Conservation (phyloP, 2,329 filamentous ascomycete species). For the Alternaria longipes region DNA sequence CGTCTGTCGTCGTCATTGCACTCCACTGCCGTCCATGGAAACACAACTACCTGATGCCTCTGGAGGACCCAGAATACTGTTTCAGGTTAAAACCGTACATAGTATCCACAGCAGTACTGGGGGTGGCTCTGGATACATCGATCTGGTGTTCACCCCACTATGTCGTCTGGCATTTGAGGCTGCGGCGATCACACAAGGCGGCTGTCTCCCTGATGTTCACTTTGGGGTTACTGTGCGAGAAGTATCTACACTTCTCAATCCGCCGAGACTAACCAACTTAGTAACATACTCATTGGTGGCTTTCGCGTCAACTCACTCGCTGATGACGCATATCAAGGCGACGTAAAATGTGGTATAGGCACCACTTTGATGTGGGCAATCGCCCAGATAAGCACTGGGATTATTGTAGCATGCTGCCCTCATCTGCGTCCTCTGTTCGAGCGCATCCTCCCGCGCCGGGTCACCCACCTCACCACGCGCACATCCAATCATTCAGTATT, state of each 20-base stretch:
- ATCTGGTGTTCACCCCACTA: conserved; percentile 38
- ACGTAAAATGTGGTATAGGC: conserved; percentile 29
- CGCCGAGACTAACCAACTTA: conserved; percentile 18
- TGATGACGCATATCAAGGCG: conserved; percentile 11
- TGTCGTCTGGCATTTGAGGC: conserved; percentile 36
- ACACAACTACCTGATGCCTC: conserved; percentile 32
- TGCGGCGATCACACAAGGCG: conserved; percentile 34
- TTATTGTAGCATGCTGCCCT: conserved; percentile 36
- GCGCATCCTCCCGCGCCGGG: conserved; percentile 19
- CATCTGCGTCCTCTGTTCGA: conserved; percentile 39
- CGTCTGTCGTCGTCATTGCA: conserved; percentile 18
- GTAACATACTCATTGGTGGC: conserved; percentile 29
- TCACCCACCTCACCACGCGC: conserved; percentile 19
- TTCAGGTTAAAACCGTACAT: conserved; percentile 25
- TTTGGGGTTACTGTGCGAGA: conserved; percentile 33
- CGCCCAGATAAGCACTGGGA: conserved; percentile 34
- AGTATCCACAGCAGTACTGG: conserved; percentile 18
- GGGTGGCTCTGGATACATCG: conserved; percentile 30
- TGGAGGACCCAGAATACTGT: conserved; percentile 28
- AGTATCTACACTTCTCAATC: background rate
- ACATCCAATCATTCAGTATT: background rate
- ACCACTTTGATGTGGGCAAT: conserved; percentile 30
- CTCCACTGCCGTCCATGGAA: conserved; percentile 34
- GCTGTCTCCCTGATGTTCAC: conserved; percentile 37
- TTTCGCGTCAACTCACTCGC: conserved; percentile 22